Conservation (phyloP, 805 yeast genomes). For the Barnettozyma sp. region DNA sequence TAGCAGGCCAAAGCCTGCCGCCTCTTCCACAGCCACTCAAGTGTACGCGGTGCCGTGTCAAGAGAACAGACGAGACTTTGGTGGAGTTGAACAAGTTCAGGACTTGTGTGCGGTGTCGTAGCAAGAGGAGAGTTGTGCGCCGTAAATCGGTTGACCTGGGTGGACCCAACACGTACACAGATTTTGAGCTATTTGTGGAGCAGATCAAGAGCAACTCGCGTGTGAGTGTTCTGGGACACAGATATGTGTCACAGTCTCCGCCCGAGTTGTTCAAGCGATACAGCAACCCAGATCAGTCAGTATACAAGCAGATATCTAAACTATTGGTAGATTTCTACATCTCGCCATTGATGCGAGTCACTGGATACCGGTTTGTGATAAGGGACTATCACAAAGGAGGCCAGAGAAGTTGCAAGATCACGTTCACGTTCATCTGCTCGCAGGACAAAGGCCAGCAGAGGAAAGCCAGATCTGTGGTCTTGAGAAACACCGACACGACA, state of each 20-base stretch:
- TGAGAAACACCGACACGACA: too few species aligned
- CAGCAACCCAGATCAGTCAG: constrained; percentile 24
- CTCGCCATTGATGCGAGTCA: constrained; percentile 33
- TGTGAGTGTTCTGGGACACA: constrained; percentile 32
- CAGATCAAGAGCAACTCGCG: constrained; percentile 30
- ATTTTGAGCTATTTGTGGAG: constrained; percentile 29
- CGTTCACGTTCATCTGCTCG: constrained; percentile 40
- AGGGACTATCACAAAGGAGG: constrained; percentile 41
- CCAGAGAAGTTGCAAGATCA: constrained; percentile 32
- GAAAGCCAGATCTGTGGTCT: constrained; percentile 37
- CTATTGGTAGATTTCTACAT: constrained; percentile 31
- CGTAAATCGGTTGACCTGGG: constrained; percentile 8
- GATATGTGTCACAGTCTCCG: constrained; percentile 29
- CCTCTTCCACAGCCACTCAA: too few species aligned
- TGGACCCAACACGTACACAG: constrained; percentile 26
- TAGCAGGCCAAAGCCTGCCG: too few species aligned
- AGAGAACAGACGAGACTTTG: constrained; percentile 28
- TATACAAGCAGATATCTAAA: constrained; percentile 31
- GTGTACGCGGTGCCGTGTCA: constrained; percentile 39
- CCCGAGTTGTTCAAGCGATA: constrained; percentile 30
- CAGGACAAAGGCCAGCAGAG: constrained; percentile 38
- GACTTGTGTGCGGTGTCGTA: constrained; percentile 36
- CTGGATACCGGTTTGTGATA: constrained; percentile 38
- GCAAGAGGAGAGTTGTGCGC: constrained; percentile 31
- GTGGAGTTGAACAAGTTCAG: constrained; percentile 32